Base-by-base conservation (phyloP, 306 rosid species). In the Abrus precatorius region DNA sequence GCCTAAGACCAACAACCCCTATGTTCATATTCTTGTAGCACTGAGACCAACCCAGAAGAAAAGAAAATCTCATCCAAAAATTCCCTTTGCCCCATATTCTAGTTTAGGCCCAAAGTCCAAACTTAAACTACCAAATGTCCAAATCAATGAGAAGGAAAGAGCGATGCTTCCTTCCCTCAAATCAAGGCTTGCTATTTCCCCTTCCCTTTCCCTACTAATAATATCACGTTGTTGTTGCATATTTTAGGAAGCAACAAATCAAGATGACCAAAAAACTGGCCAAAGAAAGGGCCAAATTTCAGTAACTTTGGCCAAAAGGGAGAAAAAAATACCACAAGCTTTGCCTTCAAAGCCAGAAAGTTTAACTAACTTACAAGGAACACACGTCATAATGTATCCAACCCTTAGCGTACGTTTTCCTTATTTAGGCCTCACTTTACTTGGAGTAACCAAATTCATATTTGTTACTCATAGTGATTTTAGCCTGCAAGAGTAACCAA, bases 381-480 rank as follows among this genome's bases (percentile, higher is more conserved):
- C 85, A 45, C 70, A 50, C 50, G 75, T 67, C 72, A 38, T 45
- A 20, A 20, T 20, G 20, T 20, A n/a, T 64, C 6, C 60, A 49
- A 49, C 43, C 34, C 41, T 38, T 76, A 40, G 47, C 83, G 72
- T 80, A 65, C 81, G 80, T 55, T 80, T 71, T 72, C 81, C 50
- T 10, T 30, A 75, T 32, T 63, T 54, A 56, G 12, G 7, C 75
- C 69, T 50, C 29, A 5, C 73, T 68, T 85, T 70, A 52, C 87
- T 85, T 77, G 72, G 47, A 77, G 91, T 64, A 76, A 77, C 81
- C 78, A 83, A 85, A 84, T 81, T 70, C 84, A 81, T 62, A 14
- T 13, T 65, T 59, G 12, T 67, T 14, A 48, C 6, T 67, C 55
- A 11, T 7, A 20, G 74, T 78, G 72, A 30, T 79, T 50, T 79